These are phyloP conservation scores for Atkinsonella hypoxylon DNA, from an alignment of 2,329 filamentous ascomycete genomes.

Conservation along the genomic window DNA sequence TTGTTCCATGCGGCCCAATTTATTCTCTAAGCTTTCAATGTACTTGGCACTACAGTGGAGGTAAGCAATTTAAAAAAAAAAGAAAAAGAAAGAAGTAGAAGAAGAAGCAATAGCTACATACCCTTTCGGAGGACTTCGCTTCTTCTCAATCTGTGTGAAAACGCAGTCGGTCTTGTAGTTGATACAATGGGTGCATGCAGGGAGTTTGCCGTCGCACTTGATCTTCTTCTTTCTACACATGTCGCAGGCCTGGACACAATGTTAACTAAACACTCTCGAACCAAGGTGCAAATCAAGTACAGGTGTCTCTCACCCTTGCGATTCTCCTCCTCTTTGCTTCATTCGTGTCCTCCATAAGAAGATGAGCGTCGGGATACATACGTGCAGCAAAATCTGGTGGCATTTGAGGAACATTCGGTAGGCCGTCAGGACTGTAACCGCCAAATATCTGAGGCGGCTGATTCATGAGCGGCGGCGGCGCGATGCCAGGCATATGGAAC, in stretches of 20 bases:
- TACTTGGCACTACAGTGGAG: constrained; percentile 66
- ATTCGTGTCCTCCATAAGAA: constrained; percentile 52
- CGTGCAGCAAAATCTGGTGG: constrained; percentile 46
- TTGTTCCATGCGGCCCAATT: constrained; percentile 90
- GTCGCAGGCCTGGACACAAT: constrained; percentile 60
- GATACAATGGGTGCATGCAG: constrained; percentile 86
- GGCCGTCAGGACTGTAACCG: constrained; percentile 45
- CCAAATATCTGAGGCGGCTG: constrained; percentile 61
- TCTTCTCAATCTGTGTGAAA: constrained; percentile 98
- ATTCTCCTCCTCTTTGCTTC: constrained; percentile 86
- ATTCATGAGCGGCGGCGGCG: constrained; percentile 47
- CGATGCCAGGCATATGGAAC: constrained; percentile 47
- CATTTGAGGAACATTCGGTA: constrained; percentile 40
- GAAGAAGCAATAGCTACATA: constrained; percentile 31
- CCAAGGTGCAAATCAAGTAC: neutral
- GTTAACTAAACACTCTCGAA: neutral
- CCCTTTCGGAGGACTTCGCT: constrained; percentile 94
- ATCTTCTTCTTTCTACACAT: constrained; percentile 97
- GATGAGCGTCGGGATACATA: constrained; percentile 45
- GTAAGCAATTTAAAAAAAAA: neutral
- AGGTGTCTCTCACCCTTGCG: constrained; percentile 54
- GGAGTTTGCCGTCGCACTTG: constrained; percentile 94
- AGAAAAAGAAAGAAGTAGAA: neutral
- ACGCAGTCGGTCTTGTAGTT: constrained; percentile 98
- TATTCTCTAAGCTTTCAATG: constrained; percentile 91